Conservation (phyloP, 441 rosid species). For the Raphanus hybrid region DNA sequence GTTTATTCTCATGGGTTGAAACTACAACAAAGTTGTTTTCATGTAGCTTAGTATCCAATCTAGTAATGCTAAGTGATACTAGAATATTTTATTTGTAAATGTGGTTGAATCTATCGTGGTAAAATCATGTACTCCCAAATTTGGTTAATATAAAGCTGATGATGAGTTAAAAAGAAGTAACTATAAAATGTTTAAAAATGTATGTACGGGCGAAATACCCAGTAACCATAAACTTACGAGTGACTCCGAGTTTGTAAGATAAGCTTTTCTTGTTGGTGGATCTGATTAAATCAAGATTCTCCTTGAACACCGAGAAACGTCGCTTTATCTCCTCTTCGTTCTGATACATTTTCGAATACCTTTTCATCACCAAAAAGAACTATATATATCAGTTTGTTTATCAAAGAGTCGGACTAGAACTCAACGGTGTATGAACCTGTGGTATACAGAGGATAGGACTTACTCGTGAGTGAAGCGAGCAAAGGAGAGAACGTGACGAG, state of each 20-base stretch:
- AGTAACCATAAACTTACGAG: background rate
- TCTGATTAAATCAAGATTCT: background rate
- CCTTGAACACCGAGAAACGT: background rate
- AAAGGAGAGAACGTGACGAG: constrained; percentile 68
- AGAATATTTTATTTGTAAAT: no score
- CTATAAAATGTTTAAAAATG: no score
- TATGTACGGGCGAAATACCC: no score
- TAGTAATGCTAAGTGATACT: no score
- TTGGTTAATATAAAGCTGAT: no score
- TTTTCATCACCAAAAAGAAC: background rate
- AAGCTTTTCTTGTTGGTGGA: background rate
- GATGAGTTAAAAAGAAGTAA: no score
- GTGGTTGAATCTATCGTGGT: no score
- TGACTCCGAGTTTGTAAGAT: background rate
- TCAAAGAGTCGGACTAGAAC: background rate
- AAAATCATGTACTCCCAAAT: no score
- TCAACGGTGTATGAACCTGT: background rate
- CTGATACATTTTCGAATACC: background rate
- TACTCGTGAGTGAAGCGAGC: constrained; percentile 84
- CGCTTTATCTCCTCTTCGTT: background rate
- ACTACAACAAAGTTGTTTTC: no score
- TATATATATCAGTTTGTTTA: background rate
- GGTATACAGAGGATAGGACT: background rate
- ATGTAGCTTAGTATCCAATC: no score
- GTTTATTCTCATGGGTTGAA: no score